Base-by-base conservation (phyloP, 2,329 filamentous ascomycete species). In the Piedraia hortae region DNA sequence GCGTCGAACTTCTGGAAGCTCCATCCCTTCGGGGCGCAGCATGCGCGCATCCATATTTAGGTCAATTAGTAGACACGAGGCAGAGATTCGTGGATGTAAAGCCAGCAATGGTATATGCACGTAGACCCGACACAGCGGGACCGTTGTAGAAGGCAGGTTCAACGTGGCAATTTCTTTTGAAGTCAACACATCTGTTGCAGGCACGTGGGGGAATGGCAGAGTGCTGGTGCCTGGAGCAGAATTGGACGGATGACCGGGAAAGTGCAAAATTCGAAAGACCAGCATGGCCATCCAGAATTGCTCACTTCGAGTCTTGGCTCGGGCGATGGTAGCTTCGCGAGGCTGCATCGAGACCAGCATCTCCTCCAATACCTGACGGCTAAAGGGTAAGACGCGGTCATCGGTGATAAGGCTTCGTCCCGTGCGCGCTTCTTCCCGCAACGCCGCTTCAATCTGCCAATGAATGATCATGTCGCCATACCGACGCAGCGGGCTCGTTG, bases 391-490 rank as follows among this genome's bases (percentile, higher is more conserved):
- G 4, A 28, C 16, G 11, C 24, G 10, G 3, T 33, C 25, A 3
- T 32, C 24, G 4, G 33, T 31, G 13, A 31, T 14, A 12, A 59
- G 42, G n/a, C 35, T 45, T 10, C 40, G 37, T 8, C 51, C 50
- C 4, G 47, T 45, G 14, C 41, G 34, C 6, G 53, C 48, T 39
- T 67, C 62, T 28, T 56, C 50, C 6, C 57, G 55, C 18, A 69
- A 32, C 2, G 58, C 60, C 4, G 61, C 56, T 44, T 67, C 61
- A 20, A 66, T 62, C 31, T 69, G 62, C 51, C 63, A 68, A 35
- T 67, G 62, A 6, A 51, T 45, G 20, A 68, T 47, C 36, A 68
- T 50, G 38, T 69, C 63, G 20, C 47, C 49, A 37, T 58, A 67
- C 16, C 62, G 51, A 22, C 63, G 55, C 11, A 69, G 46, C 1